Percentiles rank a stretch among this genome's conserved stretches.
These are phyloP conservation scores for Bimuria novae-zelandiae DNA, from an alignment of 2,329 filamentous ascomycete genomes.

Conservation along the genomic window DNA sequence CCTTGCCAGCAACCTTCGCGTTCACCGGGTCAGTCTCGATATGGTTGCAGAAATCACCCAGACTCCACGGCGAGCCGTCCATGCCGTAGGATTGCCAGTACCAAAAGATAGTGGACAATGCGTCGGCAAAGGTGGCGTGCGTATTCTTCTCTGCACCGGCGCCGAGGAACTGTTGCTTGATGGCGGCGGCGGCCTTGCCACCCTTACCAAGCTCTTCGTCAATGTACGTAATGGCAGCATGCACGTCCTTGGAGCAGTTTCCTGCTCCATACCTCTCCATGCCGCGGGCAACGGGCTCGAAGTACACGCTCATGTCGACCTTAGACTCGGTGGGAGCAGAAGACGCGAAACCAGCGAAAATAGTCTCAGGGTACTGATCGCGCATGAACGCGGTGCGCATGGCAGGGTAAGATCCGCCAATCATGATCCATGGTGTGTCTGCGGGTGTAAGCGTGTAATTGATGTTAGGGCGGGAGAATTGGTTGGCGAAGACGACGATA, in stretches of 20 bases:
- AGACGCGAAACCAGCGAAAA: constrained; percentile 43
- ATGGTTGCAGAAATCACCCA: constrained; percentile 53
- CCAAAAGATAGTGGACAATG: constrained; percentile 47
- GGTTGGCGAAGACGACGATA: constrained; percentile 46
- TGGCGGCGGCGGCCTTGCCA: constrained; percentile 37
- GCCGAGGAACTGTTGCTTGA: constrained; percentile 57
- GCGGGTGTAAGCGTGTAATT: constrained; percentile 41
- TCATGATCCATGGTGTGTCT: constrained; percentile 45
- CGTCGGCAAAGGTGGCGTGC: constrained; percentile 54
- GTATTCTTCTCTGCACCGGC: constrained; percentile 51
- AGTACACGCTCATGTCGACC: constrained; percentile 58
- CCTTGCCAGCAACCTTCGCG: constrained; percentile 41
- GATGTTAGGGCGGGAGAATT: constrained; percentile 45
- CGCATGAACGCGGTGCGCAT: constrained; percentile 48
- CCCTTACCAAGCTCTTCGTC: constrained; percentile 51
- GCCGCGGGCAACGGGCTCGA: constrained; percentile 54
- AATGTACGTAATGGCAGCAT: constrained; percentile 55
- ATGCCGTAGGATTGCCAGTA: constrained; percentile 53
- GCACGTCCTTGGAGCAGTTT: constrained; percentile 57
- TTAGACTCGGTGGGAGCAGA: constrained; percentile 52
- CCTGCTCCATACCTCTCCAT: constrained; percentile 48
- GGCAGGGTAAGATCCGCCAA: constrained; percentile 45
- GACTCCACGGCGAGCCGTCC: constrained; percentile 36
- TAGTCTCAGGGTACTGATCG: constrained; percentile 45
- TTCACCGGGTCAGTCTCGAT: constrained; percentile 51